Evolutionary conservation across 2,329 filamentous ascomycete genomes (phyloP).

Genomic region (Apiospora hydei): DNA sequence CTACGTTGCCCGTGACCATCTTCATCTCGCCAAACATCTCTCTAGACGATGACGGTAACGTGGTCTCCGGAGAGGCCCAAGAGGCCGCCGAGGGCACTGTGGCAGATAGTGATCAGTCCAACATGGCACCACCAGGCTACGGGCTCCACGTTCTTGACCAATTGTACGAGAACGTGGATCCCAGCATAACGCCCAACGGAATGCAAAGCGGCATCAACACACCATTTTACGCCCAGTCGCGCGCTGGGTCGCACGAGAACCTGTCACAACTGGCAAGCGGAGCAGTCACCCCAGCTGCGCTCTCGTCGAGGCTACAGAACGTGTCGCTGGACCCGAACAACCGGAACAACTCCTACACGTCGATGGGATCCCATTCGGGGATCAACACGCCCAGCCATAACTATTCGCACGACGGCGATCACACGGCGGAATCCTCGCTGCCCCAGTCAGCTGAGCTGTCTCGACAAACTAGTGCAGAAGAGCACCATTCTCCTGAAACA

Average conservation of each 20-base stretch:
- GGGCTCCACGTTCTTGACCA: conserved; percentile 89
- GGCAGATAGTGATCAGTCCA: conserved; percentile 61
- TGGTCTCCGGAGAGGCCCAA: conserved; percentile 68
- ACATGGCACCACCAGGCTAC: conserved; percentile 88
- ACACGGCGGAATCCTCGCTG: conserved; percentile 48
- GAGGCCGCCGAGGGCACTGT: conserved; percentile 46
- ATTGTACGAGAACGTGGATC: conserved; percentile 87
- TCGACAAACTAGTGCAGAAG: conserved; percentile 61
- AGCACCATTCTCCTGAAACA: conserved; percentile 46
- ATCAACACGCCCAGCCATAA: conserved; percentile 50
- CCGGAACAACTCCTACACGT: conserved; percentile 55
- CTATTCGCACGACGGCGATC: conserved; percentile 43
- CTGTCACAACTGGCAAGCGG: conserved; percentile 63
- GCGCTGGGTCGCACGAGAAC: conserved; percentile 83
- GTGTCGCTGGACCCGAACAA: conserved; percentile 62
- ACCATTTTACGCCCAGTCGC: conserved; percentile 75
- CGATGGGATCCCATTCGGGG: conserved; percentile 52
- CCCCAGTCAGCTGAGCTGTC: conserved; percentile 57
- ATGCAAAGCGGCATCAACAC: conserved; percentile 79
- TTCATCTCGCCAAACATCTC: conserved; percentile 96
- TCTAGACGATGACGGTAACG: conserved; percentile 84
- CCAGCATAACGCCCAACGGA: conserved; percentile 72
- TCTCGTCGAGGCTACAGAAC: conserved; percentile 73
- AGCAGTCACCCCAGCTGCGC: conserved; percentile 57
- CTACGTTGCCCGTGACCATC: conserved; percentile 87